Percentiles rank a stretch among this genome's conserved stretches.
Evolutionary conservation across 1,139 yeast species (phyloP).

Genomic region (Torulaspora pretoriensis): DNA sequence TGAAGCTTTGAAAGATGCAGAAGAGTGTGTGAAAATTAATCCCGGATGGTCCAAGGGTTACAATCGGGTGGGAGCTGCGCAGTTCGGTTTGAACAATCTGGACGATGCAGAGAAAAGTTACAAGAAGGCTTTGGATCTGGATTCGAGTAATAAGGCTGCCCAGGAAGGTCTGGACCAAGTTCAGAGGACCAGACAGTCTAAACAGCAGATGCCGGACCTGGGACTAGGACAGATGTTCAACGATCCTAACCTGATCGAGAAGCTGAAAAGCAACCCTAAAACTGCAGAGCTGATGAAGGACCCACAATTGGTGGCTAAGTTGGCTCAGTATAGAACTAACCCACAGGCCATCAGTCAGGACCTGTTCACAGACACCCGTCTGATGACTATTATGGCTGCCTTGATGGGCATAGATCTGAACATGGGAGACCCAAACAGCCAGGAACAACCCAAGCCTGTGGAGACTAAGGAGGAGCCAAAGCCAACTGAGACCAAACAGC

Average conservation of each 20-base stretch:
- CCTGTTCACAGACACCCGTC: conserved; percentile 72
- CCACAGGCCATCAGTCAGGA: conserved; percentile 66
- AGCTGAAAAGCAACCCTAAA: conserved; percentile 78
- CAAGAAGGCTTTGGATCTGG: conserved; percentile 77
- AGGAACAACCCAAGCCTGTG: conserved; percentile 23
- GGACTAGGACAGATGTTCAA: conserved; percentile 74
- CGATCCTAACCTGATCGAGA: conserved; percentile 74
- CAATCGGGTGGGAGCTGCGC: conserved; percentile 91
- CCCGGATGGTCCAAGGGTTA: conserved; percentile 92
- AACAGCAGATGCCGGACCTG: conserved; percentile 53
- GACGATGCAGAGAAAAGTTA: conserved; percentile 68
- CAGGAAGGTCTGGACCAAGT: conserved; percentile 74
- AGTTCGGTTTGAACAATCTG: conserved; percentile 74
- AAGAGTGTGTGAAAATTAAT: conserved; percentile 73
- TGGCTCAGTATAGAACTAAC: conserved; percentile 60
- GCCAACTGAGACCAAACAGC: conserved; percentile 16
- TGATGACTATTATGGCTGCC: conserved; percentile 85
- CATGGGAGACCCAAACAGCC: conserved; percentile 33
- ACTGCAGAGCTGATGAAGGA: conserved; percentile 85
- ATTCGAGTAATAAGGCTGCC: conserved; percentile 81
- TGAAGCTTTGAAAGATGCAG: conserved; percentile 78
- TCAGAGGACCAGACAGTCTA: conserved; percentile 35
- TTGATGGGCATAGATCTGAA: conserved; percentile 79
- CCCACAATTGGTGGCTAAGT: conserved; percentile 73
- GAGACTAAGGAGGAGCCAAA: conserved; percentile 25